phyloP scores from a whole-genome alignment of 192 early-diverging fungal genomes.

The Entomortierella chlamydospora region DNA sequence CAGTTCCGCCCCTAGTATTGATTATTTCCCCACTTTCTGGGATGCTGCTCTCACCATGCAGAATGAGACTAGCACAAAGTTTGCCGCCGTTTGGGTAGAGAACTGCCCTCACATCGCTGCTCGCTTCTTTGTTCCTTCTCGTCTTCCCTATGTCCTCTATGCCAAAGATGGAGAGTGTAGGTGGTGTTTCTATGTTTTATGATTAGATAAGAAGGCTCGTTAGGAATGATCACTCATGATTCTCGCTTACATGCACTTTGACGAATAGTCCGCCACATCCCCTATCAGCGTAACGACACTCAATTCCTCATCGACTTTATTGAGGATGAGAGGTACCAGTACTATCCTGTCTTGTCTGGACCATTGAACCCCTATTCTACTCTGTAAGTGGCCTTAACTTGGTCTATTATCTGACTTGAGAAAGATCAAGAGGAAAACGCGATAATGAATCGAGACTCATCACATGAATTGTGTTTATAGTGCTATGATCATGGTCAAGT shows the following conservation, averaged over 20 bases:
- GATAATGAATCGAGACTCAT: neutral
- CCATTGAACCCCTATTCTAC: constrained; percentile 44
- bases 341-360: constrained; percentile 34
- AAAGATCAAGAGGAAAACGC: too few species aligned
- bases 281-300: constrained; percentile 47
- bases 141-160: constrained; percentile 45
- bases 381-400: constrained; percentile 48
- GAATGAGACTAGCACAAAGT: constrained; percentile 40
- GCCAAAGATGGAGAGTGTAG: constrained; percentile 55
- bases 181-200: neutral
- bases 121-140: constrained; percentile 48
- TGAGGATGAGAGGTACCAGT: constrained; percentile 47
- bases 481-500: constrained; percentile 24
- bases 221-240: neutral
- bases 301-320: constrained; percentile 50
- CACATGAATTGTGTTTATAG: constrained; percentile 5
- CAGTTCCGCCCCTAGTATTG: constrained; percentile 19
- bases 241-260: neutral
- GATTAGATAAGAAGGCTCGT: neutral
- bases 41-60: constrained; percentile 43
- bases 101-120: constrained; percentile 37
- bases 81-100: constrained; percentile 45
- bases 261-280: constrained; percentile 43
- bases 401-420: neutral
- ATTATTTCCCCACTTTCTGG: constrained; percentile 47